phyloP scores from a whole-genome alignment of 129 eudicot species.

The Chrysanthemum lavandulifolium region DNA sequence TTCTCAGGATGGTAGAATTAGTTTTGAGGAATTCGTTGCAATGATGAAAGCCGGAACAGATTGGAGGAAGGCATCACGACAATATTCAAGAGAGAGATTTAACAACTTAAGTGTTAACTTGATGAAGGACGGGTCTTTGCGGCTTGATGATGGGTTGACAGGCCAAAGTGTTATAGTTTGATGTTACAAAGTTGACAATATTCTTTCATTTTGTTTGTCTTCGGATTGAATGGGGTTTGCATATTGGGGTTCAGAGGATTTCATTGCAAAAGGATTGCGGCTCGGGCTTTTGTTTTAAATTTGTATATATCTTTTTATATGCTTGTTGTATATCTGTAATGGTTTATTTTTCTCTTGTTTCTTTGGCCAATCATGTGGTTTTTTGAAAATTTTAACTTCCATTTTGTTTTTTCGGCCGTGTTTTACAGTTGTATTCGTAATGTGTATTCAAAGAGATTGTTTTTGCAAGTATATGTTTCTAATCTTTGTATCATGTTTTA shows the following conservation, averaged over 20 bases:
- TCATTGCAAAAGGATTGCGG: conserved; percentile 30
- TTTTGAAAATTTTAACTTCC: conserved; percentile 6
- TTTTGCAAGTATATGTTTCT: conserved; percentile 13
- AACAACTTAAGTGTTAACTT: conserved; percentile 84
- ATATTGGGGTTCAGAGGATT: conserved; percentile 21
- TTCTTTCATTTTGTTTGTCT: conserved; percentile 36
- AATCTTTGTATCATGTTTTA: not conserved
- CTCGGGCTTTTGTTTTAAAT: conserved; percentile 31
- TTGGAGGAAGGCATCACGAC: conserved; percentile 98
- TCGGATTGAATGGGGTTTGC: conserved; percentile 31
- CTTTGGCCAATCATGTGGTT: conserved; percentile 12
- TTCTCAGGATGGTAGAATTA: conserved; percentile 81
- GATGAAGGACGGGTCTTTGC: conserved; percentile 90
- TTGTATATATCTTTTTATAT: conserved; percentile 32
- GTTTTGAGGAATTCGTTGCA: conserved; percentile 87
- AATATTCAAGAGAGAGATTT: conserved; percentile 90
- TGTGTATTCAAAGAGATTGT: conserved; percentile 26
- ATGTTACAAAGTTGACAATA: conserved; percentile 17
- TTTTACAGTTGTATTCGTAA: conserved; percentile 22
- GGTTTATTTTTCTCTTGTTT: conserved; percentile 19
- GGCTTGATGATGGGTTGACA: conserved; percentile 73
- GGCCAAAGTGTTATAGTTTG: conserved; percentile 73
- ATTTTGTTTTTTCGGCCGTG: conserved; percentile 7
- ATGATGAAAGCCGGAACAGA: conserved; percentile 99
- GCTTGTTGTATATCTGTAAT: conserved; percentile 30